These are phyloP conservation scores for Vanderwaltozyma yarrowii DNA, from an alignment of 805 yeast genomes.

Conservation along the genomic window DNA sequence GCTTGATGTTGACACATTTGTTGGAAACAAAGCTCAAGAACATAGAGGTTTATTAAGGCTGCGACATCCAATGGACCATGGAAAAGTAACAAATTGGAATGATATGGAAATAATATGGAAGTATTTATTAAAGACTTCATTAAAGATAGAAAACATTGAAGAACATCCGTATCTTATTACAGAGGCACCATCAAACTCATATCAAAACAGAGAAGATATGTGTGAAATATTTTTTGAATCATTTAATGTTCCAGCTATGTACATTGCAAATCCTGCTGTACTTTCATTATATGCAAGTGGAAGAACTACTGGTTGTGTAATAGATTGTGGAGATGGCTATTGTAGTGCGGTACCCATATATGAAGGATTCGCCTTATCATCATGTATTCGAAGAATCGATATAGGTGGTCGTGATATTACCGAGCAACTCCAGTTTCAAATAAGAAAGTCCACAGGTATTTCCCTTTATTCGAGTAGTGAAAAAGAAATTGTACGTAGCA, in stretches of 20 bases:
- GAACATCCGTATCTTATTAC: constrained; percentile 85
- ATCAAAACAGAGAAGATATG: constrained; percentile 82
- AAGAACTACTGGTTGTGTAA: constrained; percentile 78
- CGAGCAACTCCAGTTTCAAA: constrained; percentile 54
- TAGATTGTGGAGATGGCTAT: constrained; percentile 93
- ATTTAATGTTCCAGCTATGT: constrained; percentile 84
- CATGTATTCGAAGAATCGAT: constrained; percentile 63
- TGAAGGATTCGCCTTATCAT: constrained; percentile 74
- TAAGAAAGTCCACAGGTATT: constrained; percentile 59
- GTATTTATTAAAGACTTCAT: constrained; percentile 46
- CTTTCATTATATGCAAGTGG: constrained; percentile 82
- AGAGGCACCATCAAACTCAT: constrained; percentile 81
- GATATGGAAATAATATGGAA: constrained; percentile 82
- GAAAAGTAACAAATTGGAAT: constrained; percentile 71
- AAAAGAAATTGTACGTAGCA: constrained; percentile 63
- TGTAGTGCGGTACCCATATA: constrained; percentile 80
- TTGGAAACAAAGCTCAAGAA: constrained; percentile 69
- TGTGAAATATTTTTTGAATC: constrained; percentile 88
- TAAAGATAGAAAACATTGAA: constrained; percentile 46
- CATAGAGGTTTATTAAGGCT: constrained; percentile 67
- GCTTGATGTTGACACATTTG: constrained; percentile 52
- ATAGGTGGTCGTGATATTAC: constrained; percentile 84
- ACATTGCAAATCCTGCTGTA: constrained; percentile 89
- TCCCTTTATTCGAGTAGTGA: constrained; percentile 63
- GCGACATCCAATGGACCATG: constrained; percentile 68